Percentiles rank a stretch among this genome's conserved stretches.
Conservation (phyloP, 371 early-diverging fungal species). For the Apophysomyces variabilis region DNA sequence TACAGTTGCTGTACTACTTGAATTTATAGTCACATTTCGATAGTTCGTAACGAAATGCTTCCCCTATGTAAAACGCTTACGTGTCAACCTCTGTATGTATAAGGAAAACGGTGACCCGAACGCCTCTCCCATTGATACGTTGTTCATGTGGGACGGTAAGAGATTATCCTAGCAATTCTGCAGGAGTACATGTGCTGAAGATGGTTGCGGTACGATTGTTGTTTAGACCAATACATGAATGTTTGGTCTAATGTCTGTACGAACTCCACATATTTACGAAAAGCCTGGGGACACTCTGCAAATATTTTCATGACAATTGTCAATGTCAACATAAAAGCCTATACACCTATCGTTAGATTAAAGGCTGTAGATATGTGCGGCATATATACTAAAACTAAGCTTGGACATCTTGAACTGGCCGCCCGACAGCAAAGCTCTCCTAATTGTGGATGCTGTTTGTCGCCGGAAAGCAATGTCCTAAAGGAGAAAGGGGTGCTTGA, state of each 20-base stretch:
- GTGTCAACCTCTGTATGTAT: background rate
- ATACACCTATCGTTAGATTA: background rate
- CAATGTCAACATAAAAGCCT: background rate
- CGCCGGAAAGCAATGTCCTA: background rate
- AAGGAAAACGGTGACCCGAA: background rate
- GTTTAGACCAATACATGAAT: too few species aligned
- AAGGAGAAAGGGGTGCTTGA: background rate
- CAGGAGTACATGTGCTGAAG: background rate
- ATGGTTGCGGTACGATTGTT: background rate
- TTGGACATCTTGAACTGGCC: slow-evolving; percentile 1
- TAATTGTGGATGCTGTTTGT: background rate
- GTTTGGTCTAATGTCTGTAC: too few species aligned
- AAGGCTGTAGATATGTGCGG: background rate
- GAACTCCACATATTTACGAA: too few species aligned
- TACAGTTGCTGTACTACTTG: background rate
- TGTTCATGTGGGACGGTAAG: background rate
- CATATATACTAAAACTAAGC: background rate
- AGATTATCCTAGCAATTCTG: background rate
- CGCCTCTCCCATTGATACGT: background rate
- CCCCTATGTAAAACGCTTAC: slow-evolving; percentile 2
- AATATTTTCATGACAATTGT: background rate
- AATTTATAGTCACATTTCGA: background rate
- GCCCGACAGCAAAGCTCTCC: background rate
- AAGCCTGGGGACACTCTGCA: background rate
- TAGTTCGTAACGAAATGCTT: background rate